phyloP scores from a whole-genome alignment of 805 yeast species.

The Wickerhamomyces rabaulensis region DNA sequence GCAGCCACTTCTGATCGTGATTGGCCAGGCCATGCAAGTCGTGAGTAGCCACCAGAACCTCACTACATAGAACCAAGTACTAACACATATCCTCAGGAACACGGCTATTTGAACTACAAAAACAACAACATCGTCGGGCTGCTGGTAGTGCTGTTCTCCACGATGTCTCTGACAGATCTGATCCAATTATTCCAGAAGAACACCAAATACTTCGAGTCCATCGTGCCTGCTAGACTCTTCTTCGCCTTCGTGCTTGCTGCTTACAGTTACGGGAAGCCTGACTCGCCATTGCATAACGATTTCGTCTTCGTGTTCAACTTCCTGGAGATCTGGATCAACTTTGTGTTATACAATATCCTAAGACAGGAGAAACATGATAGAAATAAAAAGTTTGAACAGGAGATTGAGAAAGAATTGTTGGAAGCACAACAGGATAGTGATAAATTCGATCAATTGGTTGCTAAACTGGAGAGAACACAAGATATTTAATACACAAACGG shows the following conservation, averaged over 20 bases:
- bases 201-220: constrained; percentile 46
- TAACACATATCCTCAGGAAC: constrained; percentile 10
- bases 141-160: constrained; percentile 38
- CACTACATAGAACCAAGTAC: background rate
- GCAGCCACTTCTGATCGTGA: constrained; percentile 42
- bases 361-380: constrained; percentile 50
- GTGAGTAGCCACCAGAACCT: constrained; percentile 26
- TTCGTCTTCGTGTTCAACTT: constrained; percentile 52
- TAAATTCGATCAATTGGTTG: constrained; percentile 12
- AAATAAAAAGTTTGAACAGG: constrained; percentile 39
- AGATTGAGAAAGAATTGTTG: constrained; percentile 15
- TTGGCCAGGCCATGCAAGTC: constrained; percentile 57
- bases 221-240: constrained; percentile 53
- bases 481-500: constrained; percentile 4
- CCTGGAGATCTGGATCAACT: constrained; percentile 66
- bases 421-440: constrained; percentile 14
- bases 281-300: constrained; percentile 49
- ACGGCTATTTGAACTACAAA: constrained; percentile 33
- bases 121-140: constrained; percentile 22
- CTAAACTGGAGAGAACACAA: constrained; percentile 10
- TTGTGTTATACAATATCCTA: constrained; percentile 53
- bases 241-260: constrained; percentile 45
- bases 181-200: constrained; percentile 49
- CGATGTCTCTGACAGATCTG: constrained; percentile 47
- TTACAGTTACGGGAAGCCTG: constrained; percentile 41